Evolutionary conservation across 345 rosid genomes (phyloP), one percentile per base, ranked within the genome.

Genomic region (Eucalyptus cloeziana): DNA sequence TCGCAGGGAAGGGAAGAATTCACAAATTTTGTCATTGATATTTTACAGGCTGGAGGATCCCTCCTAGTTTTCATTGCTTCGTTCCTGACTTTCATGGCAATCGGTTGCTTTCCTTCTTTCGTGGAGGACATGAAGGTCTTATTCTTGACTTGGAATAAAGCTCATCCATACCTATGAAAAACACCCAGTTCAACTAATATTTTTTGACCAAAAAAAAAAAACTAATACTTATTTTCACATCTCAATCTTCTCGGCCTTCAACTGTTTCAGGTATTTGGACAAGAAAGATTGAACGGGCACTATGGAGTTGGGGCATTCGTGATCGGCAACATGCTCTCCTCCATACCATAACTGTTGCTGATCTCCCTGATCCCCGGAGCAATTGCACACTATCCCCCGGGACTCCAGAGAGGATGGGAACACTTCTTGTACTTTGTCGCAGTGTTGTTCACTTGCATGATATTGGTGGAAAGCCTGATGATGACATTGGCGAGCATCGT

Each of bases 241-340:
- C n/a, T 49, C 87, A 86, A 86, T 30, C 60, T n/a, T 86, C 17
- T 49, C 15, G 81, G 81, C 44, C 25, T 37, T 19, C 25, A 33
- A 69, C 44, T 69, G 25, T 69, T 69, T 33, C 89, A 94, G 94
- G 90, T 93, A 33, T 89, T 89, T 80, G 45, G 62, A 6, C 47
- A 85, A 47, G 90, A 89, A 89, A 85, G 88, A 60, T n/a, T 89
- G 40, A 89, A 64, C 13, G 90, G 90, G 37, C 90, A 89, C 64
- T 89, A 89, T 13, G 88, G 58, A 56, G 16, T 56, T 49, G 51
- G 56, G 47, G 87, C 87, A 56, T 88, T 88, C 43, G 87, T 85
- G 87, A 45, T 88, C 31, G 43, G 81, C 43, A 88, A 88, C 89
- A 88, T 87, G 17, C 12, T 88, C 22, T 85, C 89, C 17, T 85